Percentiles rank a stretch among this genome's conserved stretches.
Evolutionary conservation across 73 alveolate species (phyloP).

Genomic region (Paramecium biaurelia): DNA sequence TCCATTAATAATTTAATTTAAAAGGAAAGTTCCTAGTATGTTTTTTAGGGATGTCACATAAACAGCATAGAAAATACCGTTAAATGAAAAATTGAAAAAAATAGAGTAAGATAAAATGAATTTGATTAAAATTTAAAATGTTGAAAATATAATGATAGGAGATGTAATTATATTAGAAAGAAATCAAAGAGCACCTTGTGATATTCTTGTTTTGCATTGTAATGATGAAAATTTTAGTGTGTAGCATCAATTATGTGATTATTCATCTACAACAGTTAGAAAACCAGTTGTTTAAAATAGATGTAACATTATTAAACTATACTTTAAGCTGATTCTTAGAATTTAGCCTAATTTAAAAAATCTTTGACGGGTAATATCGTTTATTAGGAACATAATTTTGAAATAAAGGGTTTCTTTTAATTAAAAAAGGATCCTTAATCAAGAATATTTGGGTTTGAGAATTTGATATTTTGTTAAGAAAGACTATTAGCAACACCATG

Average conservation of each 20-base stretch:
- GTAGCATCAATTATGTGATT: neutral
- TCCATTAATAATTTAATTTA: neutral
- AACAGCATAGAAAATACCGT: neutral
- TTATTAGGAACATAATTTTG: neutral
- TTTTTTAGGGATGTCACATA: neutral
- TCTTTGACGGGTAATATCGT: neutral
- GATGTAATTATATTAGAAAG: neutral
- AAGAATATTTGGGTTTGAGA: neutral
- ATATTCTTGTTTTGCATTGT: neutral
- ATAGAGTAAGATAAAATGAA: neutral
- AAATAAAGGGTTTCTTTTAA: neutral
- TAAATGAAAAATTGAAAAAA: neutral
- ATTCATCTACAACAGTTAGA: neutral
- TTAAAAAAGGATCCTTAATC: constrained; percentile 31
- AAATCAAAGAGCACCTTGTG: constrained; percentile 21
- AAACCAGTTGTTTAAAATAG: neutral
- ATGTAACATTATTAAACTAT: neutral
- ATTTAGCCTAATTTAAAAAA: neutral
- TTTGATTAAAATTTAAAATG: neutral
- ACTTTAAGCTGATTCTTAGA: neutral
- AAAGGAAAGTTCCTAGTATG: neutral
- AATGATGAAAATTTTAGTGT: constrained; percentile 24
- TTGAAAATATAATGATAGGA: neutral
- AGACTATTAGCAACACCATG: constrained; percentile 14
- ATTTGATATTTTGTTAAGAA: neutral